A percentile compares a stretch with the other conserved stretches of the same genome.
Evolutionary conservation across 2,329 filamentous ascomycete species (phyloP).

Genomic region (Hypoxylon sp.): DNA sequence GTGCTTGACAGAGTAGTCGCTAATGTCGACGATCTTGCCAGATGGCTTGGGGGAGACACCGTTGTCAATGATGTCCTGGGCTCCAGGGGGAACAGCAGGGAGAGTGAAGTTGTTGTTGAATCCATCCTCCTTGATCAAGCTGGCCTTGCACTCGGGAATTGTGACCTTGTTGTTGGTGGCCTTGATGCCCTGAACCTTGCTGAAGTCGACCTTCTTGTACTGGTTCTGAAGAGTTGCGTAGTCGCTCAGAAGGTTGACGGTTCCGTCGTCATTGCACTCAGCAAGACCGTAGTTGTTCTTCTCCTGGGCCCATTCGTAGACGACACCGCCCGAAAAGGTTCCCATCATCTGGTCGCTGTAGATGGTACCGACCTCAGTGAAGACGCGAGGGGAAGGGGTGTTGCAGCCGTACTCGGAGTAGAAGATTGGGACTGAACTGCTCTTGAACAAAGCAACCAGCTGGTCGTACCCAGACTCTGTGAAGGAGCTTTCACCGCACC

Average conservation of each 20-base stretch:
- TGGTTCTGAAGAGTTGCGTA: constrained; percentile 82
- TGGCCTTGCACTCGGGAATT: constrained; percentile 74
- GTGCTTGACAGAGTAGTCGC: constrained; percentile 65
- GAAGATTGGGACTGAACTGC: constrained; percentile 80
- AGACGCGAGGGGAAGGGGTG: constrained; percentile 76
- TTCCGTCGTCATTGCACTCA: constrained; percentile 69
- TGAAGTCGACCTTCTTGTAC: constrained; percentile 81
- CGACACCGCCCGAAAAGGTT: constrained; percentile 80
- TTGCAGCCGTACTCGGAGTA: constrained; percentile 90
- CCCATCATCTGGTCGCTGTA: constrained; percentile 79
- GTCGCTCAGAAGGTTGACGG: constrained; percentile 72
- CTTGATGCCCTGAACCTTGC: constrained; percentile 74
- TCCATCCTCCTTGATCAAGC: constrained; percentile 75
- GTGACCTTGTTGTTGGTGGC: constrained; percentile 65
- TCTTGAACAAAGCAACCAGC: constrained; percentile 75
- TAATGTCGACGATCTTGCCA: constrained; percentile 78
- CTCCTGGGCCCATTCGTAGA: constrained; percentile 86
- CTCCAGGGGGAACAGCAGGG: constrained; percentile 76
- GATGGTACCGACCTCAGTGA: constrained; percentile 81
- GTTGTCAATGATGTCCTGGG: constrained; percentile 79
- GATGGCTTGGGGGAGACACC: constrained; percentile 76
- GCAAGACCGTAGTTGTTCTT: constrained; percentile 76
- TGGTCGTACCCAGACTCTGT: constrained; percentile 73
- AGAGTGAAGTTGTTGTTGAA: constrained; percentile 88
- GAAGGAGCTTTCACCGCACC: constrained; percentile 77